Evolutionary conservation across 2,329 filamentous ascomycete species (phyloP).

Genomic region (Diaporthe destruens): DNA sequence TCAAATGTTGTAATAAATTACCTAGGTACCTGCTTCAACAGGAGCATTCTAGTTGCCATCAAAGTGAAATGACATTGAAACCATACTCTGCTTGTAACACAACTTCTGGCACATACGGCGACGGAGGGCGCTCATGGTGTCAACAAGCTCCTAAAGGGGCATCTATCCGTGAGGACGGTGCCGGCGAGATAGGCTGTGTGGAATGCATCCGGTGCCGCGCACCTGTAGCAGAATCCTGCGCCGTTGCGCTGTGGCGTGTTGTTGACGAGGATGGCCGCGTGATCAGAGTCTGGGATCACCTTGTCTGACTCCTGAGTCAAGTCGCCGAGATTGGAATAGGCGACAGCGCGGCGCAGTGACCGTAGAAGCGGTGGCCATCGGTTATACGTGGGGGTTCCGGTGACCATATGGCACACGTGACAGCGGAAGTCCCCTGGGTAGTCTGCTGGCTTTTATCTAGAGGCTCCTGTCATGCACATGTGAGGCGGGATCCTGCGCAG

Average conservation of each 20-base stretch:
- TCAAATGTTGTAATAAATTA: too few species aligned
- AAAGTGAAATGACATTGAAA: not conserved
- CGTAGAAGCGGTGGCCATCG: not conserved
- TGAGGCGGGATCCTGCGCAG: not conserved
- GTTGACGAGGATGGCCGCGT: not conserved
- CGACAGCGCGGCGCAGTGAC: not conserved
- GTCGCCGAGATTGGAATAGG: not conserved
- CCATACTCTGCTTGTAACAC: not conserved
- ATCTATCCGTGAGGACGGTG: not conserved
- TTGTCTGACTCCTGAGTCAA: not conserved
- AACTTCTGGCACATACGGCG: not conserved
- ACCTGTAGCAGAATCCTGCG: not conserved
- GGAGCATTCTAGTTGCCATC: not conserved
- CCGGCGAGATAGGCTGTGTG: not conserved
- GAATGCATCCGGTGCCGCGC: not conserved
- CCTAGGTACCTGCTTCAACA: too few species aligned
- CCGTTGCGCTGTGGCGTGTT: too few species aligned
- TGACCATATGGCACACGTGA: not conserved
- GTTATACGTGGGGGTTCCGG: not conserved
- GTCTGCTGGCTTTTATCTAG: not conserved
- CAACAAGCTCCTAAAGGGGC: not conserved
- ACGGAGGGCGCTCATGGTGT: not conserved
- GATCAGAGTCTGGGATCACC: not conserved
- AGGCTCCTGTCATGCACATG: not conserved
- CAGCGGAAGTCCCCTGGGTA: not conserved